A percentile compares a stretch with the other conserved stretches of the same genome.
These are phyloP conservation scores for Alternaria conjuncta DNA, from an alignment of 2,329 filamentous ascomycete genomes.

Conservation along the genomic window DNA sequence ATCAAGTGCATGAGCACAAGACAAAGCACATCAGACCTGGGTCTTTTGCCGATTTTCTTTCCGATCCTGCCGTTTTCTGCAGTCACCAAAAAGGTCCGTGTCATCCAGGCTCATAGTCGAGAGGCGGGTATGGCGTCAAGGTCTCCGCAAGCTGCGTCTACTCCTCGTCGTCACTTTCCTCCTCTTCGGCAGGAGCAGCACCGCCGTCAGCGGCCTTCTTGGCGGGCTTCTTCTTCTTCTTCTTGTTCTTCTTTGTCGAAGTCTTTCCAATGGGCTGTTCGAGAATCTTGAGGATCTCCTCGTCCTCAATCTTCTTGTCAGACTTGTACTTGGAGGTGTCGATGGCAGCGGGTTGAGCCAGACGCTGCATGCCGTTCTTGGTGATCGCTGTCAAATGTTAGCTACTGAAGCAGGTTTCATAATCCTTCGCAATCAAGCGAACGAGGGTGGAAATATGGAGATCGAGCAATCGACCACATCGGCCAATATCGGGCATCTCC, in stretches of 20 bases:
- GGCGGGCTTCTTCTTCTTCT: conserved; percentile 74
- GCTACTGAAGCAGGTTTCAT: background rate
- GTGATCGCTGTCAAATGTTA: conserved; percentile 73
- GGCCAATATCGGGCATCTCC: background rate
- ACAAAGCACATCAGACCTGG: background rate
- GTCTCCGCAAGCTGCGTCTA: conserved; percentile 23
- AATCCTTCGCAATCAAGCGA: background rate
- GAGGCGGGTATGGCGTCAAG: background rate
- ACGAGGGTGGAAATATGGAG: background rate
- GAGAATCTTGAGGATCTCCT: conserved; percentile 93
- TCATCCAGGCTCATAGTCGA: conserved; percentile 2
- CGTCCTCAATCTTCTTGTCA: conserved; percentile 97
- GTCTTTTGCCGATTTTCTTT: background rate
- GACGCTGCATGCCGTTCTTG: conserved; percentile 92
- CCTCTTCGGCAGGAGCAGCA: conserved; percentile 52
- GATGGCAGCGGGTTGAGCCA: conserved; percentile 76
- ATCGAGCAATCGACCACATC: background rate
- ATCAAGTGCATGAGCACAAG: background rate
- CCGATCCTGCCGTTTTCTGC: background rate
- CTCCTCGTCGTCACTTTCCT: conserved; percentile 45
- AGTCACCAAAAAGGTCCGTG: conserved; percentile 1
- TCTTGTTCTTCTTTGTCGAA: conserved; percentile 80
- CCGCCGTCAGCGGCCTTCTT: conserved; percentile 66
- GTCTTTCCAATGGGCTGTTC: conserved; percentile 78
- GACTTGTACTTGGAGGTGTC: conserved; percentile 86